Percentiles rank a stretch among this genome's conserved stretches.
Evolutionary conservation across 352 stramenopile genomes (phyloP).

Genomic region (Pythium folliculosum): DNA sequence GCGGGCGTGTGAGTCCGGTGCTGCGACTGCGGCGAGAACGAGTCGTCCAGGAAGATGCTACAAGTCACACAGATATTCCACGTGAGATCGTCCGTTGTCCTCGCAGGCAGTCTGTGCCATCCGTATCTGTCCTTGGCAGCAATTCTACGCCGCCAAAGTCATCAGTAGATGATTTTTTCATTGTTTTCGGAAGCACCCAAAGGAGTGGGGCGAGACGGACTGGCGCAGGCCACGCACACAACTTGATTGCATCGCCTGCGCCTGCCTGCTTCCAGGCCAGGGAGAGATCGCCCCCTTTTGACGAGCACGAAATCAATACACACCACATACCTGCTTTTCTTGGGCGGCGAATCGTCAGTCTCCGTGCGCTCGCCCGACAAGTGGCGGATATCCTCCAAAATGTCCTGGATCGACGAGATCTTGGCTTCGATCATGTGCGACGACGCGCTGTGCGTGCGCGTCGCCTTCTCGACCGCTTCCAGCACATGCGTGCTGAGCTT

Average conservation of each 20-base stretch:
- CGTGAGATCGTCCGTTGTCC: not conserved
- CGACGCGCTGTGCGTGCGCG: constrained; percentile 30
- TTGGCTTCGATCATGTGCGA: constrained; percentile 54
- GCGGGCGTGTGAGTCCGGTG: constrained; percentile 6
- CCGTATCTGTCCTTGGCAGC: constrained; percentile 89
- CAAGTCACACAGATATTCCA: not conserved
- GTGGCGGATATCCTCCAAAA: constrained; percentile 59
- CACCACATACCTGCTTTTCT: constrained; percentile 44
- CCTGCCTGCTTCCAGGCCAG: not conserved
- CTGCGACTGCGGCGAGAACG: constrained; percentile 1
- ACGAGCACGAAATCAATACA: not conserved
- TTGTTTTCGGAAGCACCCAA: constrained; percentile 28
- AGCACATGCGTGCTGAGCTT: constrained; percentile 10
- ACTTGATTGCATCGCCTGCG: not conserved
- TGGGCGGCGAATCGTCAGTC: constrained; percentile 52
- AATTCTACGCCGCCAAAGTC: constrained; percentile 88
- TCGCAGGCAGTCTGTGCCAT: constrained; percentile 50
- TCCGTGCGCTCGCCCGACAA: constrained; percentile 50
- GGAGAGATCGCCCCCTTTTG: not conserved
- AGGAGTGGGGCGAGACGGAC: not conserved
- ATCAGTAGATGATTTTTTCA: constrained; percentile 68
- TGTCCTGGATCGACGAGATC: constrained; percentile 59
- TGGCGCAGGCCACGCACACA: constrained; percentile 2
- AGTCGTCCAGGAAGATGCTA: constrained; percentile 32
- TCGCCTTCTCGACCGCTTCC: constrained; percentile 40